These are phyloP conservation scores for Phalaenopsis equestris DNA, from an alignment of 106 monocot genomes.

Conservation along the genomic window DNA sequence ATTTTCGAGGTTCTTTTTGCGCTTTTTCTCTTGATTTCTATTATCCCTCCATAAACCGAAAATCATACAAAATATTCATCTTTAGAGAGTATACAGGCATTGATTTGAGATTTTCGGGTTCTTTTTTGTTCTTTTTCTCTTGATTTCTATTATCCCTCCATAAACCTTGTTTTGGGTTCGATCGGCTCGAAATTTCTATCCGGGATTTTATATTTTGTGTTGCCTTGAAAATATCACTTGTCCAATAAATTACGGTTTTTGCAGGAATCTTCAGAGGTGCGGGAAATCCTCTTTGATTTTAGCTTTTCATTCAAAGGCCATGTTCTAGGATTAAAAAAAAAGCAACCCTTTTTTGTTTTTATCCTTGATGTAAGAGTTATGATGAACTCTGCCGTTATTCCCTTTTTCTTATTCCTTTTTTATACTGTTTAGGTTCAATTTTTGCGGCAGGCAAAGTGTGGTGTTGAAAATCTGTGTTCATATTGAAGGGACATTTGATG, in stretches of 20 bases:
- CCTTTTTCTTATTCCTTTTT: neutral
- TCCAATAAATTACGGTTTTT: neutral
- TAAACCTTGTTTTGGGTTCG: neutral
- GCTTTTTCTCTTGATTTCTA: neutral
- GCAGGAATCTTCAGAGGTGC: neutral
- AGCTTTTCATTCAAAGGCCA: neutral
- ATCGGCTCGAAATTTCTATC: neutral
- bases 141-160: neutral
- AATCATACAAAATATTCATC: neutral
- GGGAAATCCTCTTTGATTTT: neutral
- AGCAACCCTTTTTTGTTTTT: neutral
- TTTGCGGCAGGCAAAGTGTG: neutral
- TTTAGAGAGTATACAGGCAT: neutral
- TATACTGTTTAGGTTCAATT: neutral
- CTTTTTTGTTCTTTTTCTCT: neutral
- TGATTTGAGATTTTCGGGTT: conserved; percentile 1
- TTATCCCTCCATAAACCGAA: neutral
- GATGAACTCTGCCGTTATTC: neutral
- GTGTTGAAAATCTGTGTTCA: neutral
- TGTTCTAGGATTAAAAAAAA: neutral
- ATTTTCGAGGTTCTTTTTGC: neutral
- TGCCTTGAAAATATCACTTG: neutral
- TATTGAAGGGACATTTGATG: conserved; percentile 5
- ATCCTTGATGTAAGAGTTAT: neutral
- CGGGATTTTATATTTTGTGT: neutral